Percentiles rank a stretch among this genome's conserved stretches.
Conservation (phyloP, 2,329 filamentous ascomycete genomes). For the Pezicula rhizophila region DNA sequence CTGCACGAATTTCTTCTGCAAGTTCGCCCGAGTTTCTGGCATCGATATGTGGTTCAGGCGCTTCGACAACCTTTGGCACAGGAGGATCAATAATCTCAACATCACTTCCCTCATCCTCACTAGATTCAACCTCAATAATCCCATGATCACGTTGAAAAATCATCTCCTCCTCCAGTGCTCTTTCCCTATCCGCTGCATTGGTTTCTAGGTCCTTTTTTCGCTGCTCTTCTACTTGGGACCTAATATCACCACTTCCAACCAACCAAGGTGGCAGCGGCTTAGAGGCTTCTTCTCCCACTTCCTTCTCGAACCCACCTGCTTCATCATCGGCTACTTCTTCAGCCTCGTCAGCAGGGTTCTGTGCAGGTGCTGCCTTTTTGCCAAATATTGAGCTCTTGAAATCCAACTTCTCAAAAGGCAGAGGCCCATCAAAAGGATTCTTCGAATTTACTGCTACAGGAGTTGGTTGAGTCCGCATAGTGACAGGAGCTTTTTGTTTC, state of each 20-base stretch:
- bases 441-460: conserved; percentile 45
- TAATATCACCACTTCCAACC: conserved; percentile 55
- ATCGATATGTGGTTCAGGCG: neutral
- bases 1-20: conserved; percentile 26
- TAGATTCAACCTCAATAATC: conserved; percentile 58
- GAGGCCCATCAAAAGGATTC: conserved; percentile 67
- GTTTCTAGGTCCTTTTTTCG: conserved; percentile 51
- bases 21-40: conserved; percentile 12
- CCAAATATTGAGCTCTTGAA: conserved; percentile 57
- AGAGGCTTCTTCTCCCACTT: conserved; percentile 25
- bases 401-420: conserved; percentile 86
- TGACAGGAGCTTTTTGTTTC: conserved; percentile 44
- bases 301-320: conserved; percentile 33
- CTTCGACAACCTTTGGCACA: conserved; percentile 8
- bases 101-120: conserved; percentile 45
- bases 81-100: conserved; percentile 35
- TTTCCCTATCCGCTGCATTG: conserved; percentile 56
- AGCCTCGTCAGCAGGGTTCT: conserved; percentile 15
- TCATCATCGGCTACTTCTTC: conserved; percentile 22
- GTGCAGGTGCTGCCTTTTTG: conserved; percentile 29
- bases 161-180: conserved; percentile 49
- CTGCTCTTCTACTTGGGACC: conserved; percentile 55
- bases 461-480: conserved; percentile 29
- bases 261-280: conserved; percentile 74
- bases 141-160: conserved; percentile 40